Percentiles rank a stretch among this genome's conserved stretches.
These are phyloP conservation scores for Solanum tacnaense DNA, from an alignment of 257 asterid species.

Conservation along the genomic window DNA sequence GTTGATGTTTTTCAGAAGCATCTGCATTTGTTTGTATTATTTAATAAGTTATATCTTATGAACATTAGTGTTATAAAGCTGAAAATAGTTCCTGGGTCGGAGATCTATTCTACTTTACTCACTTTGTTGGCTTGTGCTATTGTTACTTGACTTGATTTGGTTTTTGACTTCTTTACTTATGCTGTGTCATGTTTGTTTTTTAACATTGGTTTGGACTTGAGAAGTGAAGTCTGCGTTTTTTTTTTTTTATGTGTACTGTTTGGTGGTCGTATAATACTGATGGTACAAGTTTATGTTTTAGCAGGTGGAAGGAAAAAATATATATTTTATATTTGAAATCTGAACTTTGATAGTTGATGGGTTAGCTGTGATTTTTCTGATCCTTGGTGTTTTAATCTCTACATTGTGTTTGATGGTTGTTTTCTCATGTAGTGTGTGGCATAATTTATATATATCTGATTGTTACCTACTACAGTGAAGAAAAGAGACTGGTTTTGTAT, in stretches of 20 bases:
- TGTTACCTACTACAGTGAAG: not conserved
- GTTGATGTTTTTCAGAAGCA: not conserved
- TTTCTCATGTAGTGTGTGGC: not conserved
- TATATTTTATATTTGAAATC: not conserved
- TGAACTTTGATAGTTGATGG: not conserved
- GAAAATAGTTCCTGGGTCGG: not conserved
- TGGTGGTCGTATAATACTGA: not conserved
- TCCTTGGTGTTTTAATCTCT: not conserved
- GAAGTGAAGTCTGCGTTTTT: not conserved
- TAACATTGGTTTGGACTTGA: not conserved
- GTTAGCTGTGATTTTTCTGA: not conserved
- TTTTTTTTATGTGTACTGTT: not conserved
- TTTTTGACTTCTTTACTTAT: not conserved
- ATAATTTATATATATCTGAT: not conserved
- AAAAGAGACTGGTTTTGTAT: not conserved
- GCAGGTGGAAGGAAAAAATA: not conserved
- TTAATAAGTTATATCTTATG: not conserved
- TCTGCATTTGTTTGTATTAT: constrained; percentile 1
- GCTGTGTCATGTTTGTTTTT: not conserved
- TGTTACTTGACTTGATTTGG: not conserved
- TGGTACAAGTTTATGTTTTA: not conserved
- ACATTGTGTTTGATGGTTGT: not conserved
- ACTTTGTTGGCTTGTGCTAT: not conserved
- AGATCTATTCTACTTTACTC: not conserved
- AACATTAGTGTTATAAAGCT: not conserved